Base-by-base conservation (phyloP, 2,329 filamentous ascomycete species). In the Penicillium glabrum region DNA sequence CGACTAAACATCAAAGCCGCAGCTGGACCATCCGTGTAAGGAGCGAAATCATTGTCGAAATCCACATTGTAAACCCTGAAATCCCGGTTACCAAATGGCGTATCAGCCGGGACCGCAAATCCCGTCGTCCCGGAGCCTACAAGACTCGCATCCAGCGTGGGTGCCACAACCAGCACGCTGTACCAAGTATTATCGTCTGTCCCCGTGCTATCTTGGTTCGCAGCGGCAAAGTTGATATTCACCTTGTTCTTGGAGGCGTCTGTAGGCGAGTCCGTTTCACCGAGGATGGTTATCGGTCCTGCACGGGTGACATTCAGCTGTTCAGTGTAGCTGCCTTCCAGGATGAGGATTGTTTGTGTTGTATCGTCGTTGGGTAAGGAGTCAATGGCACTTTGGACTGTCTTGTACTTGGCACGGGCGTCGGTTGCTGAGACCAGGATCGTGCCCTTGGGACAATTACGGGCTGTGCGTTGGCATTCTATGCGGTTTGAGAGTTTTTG, bases 1-100 rank as follows among this genome's bases (percentile, higher is more conserved):
- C 84, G 82, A 59, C 82, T 83, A 5, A 88, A 77, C 19, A 82
- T 84, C 7, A 89, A 66, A 0, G 86, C 86, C 41, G 88, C 79
- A 3, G 82, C 78, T 0, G 86, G 87, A 0, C 85, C 85, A 35
- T 78, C 78, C 1, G 81, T 72, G 55, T 76, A 77, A 27, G 82
- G 81, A 0, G 77, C 74, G 62, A 79, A 86, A 45, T 83, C 79
- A 63, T 89, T 89, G 21, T 81, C 76, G 61, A 89, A 85, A 65
- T 89, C 82, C 39, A 89, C 75, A 64, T 89, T 89, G 70, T 89
- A 89, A 0, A 81, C 84, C 9, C 86, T 78, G 69, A 89, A 89
- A 67, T 89, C 81, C 0, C 63, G 68, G 65, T 82, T 86, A 3
- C 87, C 87, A 59, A 88, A 88, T 0, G 86, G 85, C 0, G 86